A percentile compares a stretch with the other conserved stretches of the same genome.
Conservation (phyloP, 139 green algal genomes). For the Trebouxia sp. region DNA sequence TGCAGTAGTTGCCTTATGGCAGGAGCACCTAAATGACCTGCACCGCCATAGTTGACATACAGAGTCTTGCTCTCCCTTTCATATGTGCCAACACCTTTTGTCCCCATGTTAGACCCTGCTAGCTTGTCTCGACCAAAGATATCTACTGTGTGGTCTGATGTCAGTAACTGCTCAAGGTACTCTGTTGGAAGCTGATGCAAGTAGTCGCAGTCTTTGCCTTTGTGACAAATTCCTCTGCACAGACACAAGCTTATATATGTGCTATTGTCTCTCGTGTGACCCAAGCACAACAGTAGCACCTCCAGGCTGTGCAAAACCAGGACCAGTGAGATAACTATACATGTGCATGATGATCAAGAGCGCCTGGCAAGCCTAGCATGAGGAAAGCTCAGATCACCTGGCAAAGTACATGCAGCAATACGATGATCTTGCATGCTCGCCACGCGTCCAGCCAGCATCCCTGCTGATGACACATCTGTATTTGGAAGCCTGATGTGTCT, state of each 20-base stretch:
- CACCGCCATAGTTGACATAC: slow-evolving; percentile 67
- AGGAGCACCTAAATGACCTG: slow-evolving; percentile 49
- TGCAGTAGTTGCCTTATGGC: slow-evolving; percentile 20
- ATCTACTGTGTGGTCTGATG: slow-evolving; percentile 53
- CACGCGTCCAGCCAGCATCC: slow-evolving; percentile 63
- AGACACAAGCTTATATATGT: neutral
- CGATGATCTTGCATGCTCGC: slow-evolving; percentile 45
- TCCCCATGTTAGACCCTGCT: slow-evolving; percentile 10
- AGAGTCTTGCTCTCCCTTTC: slow-evolving; percentile 66
- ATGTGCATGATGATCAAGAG: too few species aligned
- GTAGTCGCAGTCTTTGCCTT: slow-evolving; percentile 65
- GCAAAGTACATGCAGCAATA: slow-evolving; percentile 78
- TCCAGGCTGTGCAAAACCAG: too few species aligned
- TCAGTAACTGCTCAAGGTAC: slow-evolving; percentile 53
- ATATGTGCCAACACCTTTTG: slow-evolving; percentile 53
- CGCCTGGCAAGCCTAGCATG: too few species aligned
- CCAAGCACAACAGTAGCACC: too few species aligned
- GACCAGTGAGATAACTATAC: too few species aligned
- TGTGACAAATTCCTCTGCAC: slow-evolving; percentile 56
- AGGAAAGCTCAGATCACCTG: too few species aligned
- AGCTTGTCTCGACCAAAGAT: slow-evolving; percentile 72
- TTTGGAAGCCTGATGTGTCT: slow-evolving; percentile 44
- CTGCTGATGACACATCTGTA: slow-evolving; percentile 58
- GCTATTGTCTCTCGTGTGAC: too few species aligned
- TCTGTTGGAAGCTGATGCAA: slow-evolving; percentile 68